Evolutionary conservation across 306 rosid species (phyloP), one percentile per base, ranked within the genome.

Genomic region (Gleditsia sinensis): DNA sequence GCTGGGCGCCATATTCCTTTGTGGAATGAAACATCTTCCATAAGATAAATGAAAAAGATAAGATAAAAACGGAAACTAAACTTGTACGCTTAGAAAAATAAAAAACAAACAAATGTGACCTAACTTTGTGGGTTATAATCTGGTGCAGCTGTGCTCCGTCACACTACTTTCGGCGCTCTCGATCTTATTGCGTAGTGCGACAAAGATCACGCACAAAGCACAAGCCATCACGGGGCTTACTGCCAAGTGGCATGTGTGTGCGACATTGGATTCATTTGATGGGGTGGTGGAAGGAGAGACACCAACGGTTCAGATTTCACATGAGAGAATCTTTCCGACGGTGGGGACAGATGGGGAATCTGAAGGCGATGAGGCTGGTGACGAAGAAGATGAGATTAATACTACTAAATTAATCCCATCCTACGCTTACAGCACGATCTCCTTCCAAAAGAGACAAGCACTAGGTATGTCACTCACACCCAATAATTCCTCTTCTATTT

Each of bases 221-320:
- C 98, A 91, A 53, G 85, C 96, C 3, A 88, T 94, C 46, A 91
- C 98, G 3, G 86, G 91, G 9, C 92, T 94, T 21, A 95, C 97
- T 28, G 89, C 98, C 85, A 94, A 94, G 88, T 94, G 98, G 98
- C 98, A 94, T 0, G 96, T 87, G 3, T 94, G 98, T 51, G 97
- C 97, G 0, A 94, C 98, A 48, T 67, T 94, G 82, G 98, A 94
- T 75, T 83, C 96, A 0, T 94, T 91, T 25, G 98, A 94, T 33
- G 92, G 65, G 0, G 76, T 32, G 0, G 73, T 4, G 0, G 86
- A 86, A 0, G 86, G 83, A 7, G 90, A 82, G 3, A 64, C 79
- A 12, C 75, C 86, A 2, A 54, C 70, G n/a, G 75, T 60, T 67
- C 84, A 55, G 21, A 37, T 33, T 24, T 70, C 83, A 21, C 2